phyloP scores from a whole-genome alignment of 2,329 filamentous ascomycete species.

The Endocalyx cinctus region DNA sequence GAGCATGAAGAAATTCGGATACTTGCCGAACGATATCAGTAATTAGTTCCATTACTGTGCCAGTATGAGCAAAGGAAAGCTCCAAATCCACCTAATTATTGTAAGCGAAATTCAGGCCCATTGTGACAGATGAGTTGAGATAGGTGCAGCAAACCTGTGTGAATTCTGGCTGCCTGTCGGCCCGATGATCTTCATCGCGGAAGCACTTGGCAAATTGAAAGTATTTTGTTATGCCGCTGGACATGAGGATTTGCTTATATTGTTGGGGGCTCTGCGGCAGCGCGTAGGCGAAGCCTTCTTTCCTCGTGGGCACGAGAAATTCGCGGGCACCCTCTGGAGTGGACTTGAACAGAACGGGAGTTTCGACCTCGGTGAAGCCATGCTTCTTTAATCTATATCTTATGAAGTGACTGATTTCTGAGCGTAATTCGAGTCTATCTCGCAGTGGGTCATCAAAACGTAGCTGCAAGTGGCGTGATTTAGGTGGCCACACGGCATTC shows the following conservation, averaged over 20 bases:
- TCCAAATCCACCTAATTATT: conserved; percentile 95
- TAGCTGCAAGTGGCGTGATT: conserved; percentile 78
- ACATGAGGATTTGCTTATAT: conserved; percentile 98
- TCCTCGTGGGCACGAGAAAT: conserved; percentile 85
- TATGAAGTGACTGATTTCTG: conserved; percentile 37
- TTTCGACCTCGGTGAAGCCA: conserved; percentile 71
- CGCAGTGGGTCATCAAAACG: conserved; percentile 66
- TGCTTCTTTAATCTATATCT: conserved; percentile 43
- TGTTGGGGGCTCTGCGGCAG: conserved; percentile 95
- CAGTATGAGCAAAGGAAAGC: conserved; percentile 75
- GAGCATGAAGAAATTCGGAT: conserved; percentile 45
- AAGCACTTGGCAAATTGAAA: conserved; percentile 95
- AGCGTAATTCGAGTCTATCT: conserved; percentile 67
- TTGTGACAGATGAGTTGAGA: too few relatives aligned
- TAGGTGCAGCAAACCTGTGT: conserved; percentile 76
- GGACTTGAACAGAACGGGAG: conserved; percentile 92
- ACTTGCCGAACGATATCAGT: conserved; percentile 51
- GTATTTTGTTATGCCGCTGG: conserved; percentile 75
- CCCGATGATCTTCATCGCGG: conserved; percentile 86
- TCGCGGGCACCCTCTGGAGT: conserved; percentile 94
- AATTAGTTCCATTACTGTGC: conserved; percentile 59
- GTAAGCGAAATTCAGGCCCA: too few relatives aligned
- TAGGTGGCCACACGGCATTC: conserved; percentile 67
- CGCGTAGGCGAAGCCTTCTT: conserved; percentile 74
- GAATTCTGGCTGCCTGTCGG: conserved; percentile 94